Evolutionary conservation across 1,284 basidiomycete genomes (phyloP), one percentile per base, ranked within the genome.

Genomic region (Austropuccinia psidii): DNA sequence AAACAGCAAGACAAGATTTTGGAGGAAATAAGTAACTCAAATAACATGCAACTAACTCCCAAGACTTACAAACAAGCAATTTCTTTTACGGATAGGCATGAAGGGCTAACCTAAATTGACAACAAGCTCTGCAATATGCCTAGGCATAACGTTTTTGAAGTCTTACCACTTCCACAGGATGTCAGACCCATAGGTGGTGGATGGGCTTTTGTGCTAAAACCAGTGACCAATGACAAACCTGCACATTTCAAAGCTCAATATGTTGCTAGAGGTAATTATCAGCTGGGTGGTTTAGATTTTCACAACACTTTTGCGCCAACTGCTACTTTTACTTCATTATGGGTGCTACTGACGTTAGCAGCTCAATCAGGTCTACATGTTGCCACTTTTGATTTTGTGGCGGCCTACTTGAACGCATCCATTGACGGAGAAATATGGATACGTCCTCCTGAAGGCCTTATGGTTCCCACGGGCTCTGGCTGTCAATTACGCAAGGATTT

Each of bases 231-330:
- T 31, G 66, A 43, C 0, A 55, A 67, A n/a, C 33, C 43, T 1
- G 24, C 55, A 9, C 21, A 45, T 7, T 33, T 39, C 7, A 68
- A 68, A 21, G 66, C 66, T 1, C 19, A 37, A 15, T 57, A 55
- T n/a, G 33, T 54, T 9, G 64, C 64, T 17, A 66, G 52, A 54
- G 64, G 64, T 8, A 50, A 66, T 27, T 33, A 13, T 4, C 66
- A 68, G 24, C 27, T 41, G 13, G 50, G 35, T 11, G 66, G 52
- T 11, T 29, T 57, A 1, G 50, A 68, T 31, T 68, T 55, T 21
- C 11, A 13, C 31, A 52, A 68, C 4, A 57, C 66, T 13, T 68
- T 67, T 47, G 66, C 66, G 4, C 66, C 52, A 9, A 68, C 52
- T 15, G 66, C 66, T 1, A 68, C 52, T 5, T 68, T 68, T 57